These are phyloP conservation scores for Colletotrichum nymphaeae DNA, from an alignment of 2,329 filamentous ascomycete genomes.

Conservation along the genomic window DNA sequence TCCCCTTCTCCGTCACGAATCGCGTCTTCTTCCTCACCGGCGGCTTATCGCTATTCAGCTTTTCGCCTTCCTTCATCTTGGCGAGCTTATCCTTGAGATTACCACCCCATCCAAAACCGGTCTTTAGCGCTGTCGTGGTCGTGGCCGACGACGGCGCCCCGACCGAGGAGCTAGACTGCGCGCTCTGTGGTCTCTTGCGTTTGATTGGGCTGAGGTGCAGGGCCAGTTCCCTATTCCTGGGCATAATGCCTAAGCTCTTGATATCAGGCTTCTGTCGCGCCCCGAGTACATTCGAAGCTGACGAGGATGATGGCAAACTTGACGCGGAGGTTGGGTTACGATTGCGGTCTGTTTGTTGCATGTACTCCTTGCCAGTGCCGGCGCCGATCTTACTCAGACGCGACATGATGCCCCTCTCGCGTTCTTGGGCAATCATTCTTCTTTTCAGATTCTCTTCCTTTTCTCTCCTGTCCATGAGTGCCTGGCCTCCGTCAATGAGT, in stretches of 20 bases:
- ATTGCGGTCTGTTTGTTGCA: constrained; percentile 54
- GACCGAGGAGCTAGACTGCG: constrained; percentile 49
- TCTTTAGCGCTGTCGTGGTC: constrained; percentile 38
- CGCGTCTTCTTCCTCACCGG: constrained; percentile 78
- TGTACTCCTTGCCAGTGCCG: constrained; percentile 78
- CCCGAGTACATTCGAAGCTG: constrained; percentile 38
- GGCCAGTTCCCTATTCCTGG: constrained; percentile 52
- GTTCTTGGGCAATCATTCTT: constrained; percentile 74
- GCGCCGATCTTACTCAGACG: constrained; percentile 73
- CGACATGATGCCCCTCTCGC: constrained; percentile 78
- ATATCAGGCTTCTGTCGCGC: constrained; percentile 54
- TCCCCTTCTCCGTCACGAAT: constrained; percentile 83
- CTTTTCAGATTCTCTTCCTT: constrained; percentile 75
- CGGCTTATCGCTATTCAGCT: constrained; percentile 46
- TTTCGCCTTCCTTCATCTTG: constrained; percentile 72
- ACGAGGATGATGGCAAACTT: neutral
- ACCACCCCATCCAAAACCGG: constrained; percentile 67
- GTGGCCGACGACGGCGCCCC: constrained; percentile 33
- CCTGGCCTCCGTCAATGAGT: constrained; percentile 74
- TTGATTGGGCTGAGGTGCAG: constrained; percentile 71
- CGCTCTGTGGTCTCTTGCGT: constrained; percentile 68
- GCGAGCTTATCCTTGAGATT: constrained; percentile 66
- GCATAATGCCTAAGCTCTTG: constrained; percentile 55
- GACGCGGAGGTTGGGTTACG: constrained; percentile 11
- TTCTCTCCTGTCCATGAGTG: constrained; percentile 68